Conservation (phyloP, 768 basidiomycete species). For the Atractiella rhizophila region DNA sequence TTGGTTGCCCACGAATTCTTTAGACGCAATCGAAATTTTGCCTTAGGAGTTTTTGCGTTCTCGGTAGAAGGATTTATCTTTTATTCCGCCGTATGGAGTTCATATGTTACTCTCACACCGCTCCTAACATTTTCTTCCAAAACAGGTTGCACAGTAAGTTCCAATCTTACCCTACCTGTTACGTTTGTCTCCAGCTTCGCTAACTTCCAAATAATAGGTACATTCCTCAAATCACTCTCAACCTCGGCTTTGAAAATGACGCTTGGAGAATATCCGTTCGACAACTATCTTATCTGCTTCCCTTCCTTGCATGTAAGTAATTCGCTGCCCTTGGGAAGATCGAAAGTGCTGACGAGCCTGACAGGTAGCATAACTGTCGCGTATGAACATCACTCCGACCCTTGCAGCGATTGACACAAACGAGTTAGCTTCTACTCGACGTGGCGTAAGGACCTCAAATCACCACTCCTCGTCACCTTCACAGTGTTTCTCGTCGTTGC, state of each 20-base stretch:
- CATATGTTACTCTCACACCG: too few species aligned
- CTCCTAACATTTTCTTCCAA: too few species aligned
- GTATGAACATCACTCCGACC: too few species aligned
- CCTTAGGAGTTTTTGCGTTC: conserved; percentile 4
- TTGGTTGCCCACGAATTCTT: conserved; percentile 5
- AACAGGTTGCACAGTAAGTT: too few species aligned
- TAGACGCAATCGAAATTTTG: conserved; percentile 4
- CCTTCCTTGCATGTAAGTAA: not conserved
- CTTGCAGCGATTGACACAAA: too few species aligned
- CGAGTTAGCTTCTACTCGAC: not conserved
- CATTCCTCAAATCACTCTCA: conserved; percentile 6
- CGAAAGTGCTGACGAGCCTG: too few species aligned
- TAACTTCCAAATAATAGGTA: not conserved
- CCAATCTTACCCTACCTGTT: too few species aligned
- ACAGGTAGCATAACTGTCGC: too few species aligned
- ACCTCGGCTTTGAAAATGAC: conserved; percentile 7
- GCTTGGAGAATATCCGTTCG: conserved; percentile 5
- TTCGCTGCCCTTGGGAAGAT: too few species aligned
- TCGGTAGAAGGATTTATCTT: conserved; percentile 6
- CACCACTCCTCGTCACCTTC: conserved; percentile 5
- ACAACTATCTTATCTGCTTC: conserved; percentile 1
- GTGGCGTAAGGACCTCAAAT: conserved; percentile 3
- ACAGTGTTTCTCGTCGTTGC: conserved; percentile 5
- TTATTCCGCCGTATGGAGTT: too few species aligned
- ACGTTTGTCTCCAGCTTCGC: too few species aligned